These are phyloP conservation scores for Citropsis articulata DNA, from an alignment of 345 rosid genomes.

Conservation along the genomic window DNA sequence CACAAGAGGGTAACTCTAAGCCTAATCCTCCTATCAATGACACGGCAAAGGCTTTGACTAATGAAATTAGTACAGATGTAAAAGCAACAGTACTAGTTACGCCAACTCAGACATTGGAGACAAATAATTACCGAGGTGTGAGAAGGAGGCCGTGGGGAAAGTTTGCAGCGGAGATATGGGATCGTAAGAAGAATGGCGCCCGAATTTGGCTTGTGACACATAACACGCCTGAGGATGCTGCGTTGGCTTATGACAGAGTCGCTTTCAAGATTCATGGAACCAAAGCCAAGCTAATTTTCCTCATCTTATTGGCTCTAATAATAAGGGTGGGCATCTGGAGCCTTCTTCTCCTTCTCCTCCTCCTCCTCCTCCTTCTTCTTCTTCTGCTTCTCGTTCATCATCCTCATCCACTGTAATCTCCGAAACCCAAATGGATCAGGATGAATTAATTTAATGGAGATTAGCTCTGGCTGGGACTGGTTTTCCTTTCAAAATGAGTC, in stretches of 20 bases:
- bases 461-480: no score
- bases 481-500: no score
- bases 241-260: conserved; percentile 16
- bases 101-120: no score
- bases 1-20: no score
- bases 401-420: neutral
- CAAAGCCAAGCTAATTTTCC: conserved; percentile 18
- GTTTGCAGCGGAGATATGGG: conserved; percentile 68
- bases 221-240: conserved; percentile 35
- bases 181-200: conserved; percentile 57
- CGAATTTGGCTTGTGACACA: conserved; percentile 74
- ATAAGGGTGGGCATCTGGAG: conserved; percentile 14
- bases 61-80: no score
- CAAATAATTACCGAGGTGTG: conserved; percentile 21
- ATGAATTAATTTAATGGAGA: no score
- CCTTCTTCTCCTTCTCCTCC: neutral
- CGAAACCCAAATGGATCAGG: neutral
- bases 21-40: neutral
- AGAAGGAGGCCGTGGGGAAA: conserved; percentile 66
- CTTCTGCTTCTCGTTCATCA: no score
- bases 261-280: conserved; percentile 19
- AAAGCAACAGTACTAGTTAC: no score
- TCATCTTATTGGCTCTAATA: conserved; percentile 7
- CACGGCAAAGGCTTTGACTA: no score
- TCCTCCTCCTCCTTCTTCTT: no score